Conservation (phyloP, 441 rosid species). For the Erodium moschatum region DNA sequence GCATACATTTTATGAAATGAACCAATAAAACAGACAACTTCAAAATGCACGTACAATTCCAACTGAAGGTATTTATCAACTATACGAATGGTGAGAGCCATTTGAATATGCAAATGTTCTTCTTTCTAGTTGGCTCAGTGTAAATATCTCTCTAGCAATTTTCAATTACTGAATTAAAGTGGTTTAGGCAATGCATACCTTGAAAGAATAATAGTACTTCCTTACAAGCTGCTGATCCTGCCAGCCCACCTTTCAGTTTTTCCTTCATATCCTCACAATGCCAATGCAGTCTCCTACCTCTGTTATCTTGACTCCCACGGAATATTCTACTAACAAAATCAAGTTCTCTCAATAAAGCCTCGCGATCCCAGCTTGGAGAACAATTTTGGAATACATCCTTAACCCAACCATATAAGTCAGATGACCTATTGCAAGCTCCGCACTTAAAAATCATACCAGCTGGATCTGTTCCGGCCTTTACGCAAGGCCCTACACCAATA, state of each 20-base stretch:
- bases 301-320: conserved; percentile 3
- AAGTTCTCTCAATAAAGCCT: background rate
- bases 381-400: conserved; percentile 3
- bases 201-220: background rate
- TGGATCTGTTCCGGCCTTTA: background rate
- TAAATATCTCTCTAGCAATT: too few relatives aligned
- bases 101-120: background rate
- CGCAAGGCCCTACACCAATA: background rate
- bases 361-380: conserved; percentile 1
- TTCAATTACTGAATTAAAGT: background rate
- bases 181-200: background rate
- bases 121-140: background rate
- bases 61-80: too few relatives aligned
- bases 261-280: conserved; percentile 3
- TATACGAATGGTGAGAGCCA: background rate
- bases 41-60: background rate
- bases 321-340: conserved; percentile 1
- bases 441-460: background rate
- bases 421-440: conserved; percentile 1
- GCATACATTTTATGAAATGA: too few relatives aligned
- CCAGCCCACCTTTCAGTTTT: conserved; percentile 2
- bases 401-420: conserved; percentile 3
- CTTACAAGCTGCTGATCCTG: background rate
- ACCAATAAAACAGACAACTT: background rate
- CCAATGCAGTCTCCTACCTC: conserved; percentile 1